These are phyloP conservation scores for Trichosporon sp. DNA, from an alignment of 1,284 basidiomycete species.

Conservation along the genomic window DNA sequence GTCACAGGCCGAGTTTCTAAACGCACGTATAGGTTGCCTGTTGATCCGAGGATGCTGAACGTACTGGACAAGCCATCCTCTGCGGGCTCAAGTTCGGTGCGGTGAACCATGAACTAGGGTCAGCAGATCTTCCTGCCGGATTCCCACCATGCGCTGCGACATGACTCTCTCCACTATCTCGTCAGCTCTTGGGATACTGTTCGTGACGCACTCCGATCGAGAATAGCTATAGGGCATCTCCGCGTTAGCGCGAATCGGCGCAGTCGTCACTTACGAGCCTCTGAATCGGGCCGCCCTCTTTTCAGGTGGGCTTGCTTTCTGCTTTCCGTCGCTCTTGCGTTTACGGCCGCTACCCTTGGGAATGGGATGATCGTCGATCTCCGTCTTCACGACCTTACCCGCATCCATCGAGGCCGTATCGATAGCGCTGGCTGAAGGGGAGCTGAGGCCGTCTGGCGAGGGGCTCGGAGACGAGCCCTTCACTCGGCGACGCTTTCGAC, in stretches of 20 bases:
- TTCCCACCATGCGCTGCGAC: constrained; percentile 33
- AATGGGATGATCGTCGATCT: no score
- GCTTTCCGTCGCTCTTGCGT: not conserved
- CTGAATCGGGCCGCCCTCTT: not conserved
- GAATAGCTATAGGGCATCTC: not conserved
- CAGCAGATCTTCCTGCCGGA: not conserved
- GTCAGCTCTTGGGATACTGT: not conserved
- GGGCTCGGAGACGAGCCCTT: not conserved
- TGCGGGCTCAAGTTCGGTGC: not conserved
- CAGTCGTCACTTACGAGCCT: not conserved
- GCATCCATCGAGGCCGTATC: no score
- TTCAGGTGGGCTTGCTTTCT: not conserved
- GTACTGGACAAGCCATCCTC: not conserved
- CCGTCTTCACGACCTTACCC: no score
- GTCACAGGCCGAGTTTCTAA: not conserved
- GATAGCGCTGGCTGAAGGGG: not conserved
- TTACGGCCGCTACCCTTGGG: not conserved
- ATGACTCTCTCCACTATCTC: constrained; percentile 26
- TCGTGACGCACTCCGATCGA: not conserved
- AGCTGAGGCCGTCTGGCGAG: no score
- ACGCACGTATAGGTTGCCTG: constrained; percentile 1
- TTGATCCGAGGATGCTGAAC: constrained; percentile 26
- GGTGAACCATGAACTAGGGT: constrained; percentile 29
- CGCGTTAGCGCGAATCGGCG: not conserved
- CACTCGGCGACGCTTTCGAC: not conserved